Conservation (phyloP, 306 rosid species). For the Hippophae rhamnoides region DNA sequence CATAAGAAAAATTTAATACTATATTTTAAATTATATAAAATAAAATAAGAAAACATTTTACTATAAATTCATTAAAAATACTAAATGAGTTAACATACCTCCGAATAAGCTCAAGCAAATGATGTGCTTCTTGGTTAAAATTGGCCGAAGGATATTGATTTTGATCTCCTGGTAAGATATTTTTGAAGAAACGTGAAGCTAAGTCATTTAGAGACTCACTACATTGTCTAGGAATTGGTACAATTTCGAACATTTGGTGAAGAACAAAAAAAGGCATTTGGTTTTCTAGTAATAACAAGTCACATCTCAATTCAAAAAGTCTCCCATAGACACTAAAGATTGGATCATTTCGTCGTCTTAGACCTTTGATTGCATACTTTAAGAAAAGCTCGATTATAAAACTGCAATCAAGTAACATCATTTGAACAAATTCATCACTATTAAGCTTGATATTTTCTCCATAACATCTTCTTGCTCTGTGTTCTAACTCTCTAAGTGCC, state of each 20-base stretch:
- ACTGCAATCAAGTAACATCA: conserved; percentile 48
- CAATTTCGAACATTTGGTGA: conserved; percentile 28
- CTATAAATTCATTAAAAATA: too few species aligned
- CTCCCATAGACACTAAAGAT: conserved; percentile 26
- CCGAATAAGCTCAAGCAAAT: conserved; percentile 42
- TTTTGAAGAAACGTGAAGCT: conserved; percentile 32
- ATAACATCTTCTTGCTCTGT: conserved; percentile 33
- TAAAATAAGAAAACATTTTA: too few species aligned
- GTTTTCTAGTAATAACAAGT: conserved; percentile 46
- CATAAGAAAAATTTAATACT: too few species aligned
- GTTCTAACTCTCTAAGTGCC: conserved; percentile 29
- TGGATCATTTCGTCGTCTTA: conserved; percentile 35
- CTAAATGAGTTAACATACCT: background rate
- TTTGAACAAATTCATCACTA: conserved; percentile 24
- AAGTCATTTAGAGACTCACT: conserved; percentile 28
- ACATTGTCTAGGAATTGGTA: conserved; percentile 31
- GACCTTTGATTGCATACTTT: conserved; percentile 23
- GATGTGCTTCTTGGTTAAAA: conserved; percentile 39
- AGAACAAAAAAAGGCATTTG: conserved; percentile 49
- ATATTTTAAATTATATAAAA: too few species aligned
- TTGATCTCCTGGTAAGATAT: conserved; percentile 26
- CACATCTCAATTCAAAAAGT: conserved; percentile 23
- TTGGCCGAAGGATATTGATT: conserved; percentile 12
- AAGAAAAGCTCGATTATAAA: conserved; percentile 54
- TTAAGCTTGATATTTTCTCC: background rate